Evolutionary conservation across 768 basidiomycete species (phyloP).

Genomic region (Coprinopsis cinerea): DNA sequence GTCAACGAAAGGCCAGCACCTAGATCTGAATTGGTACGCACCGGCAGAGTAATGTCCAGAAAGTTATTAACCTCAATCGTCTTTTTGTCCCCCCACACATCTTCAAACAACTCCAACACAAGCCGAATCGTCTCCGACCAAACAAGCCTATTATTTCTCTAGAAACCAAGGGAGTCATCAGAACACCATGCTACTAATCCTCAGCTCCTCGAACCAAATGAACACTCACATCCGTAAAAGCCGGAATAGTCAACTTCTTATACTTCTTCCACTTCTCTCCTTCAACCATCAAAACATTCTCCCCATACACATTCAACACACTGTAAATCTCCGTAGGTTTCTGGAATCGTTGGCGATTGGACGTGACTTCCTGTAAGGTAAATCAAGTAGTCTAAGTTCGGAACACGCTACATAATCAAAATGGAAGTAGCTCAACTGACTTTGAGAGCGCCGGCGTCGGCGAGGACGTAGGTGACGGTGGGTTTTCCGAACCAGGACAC

Average conservation of each 20-base stretch:
- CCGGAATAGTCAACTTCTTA: constrained; percentile 49
- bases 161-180: neutral
- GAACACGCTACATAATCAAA: too few relatives aligned
- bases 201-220: neutral
- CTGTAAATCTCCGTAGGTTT: constrained; percentile 42
- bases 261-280: constrained; percentile 60
- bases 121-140: constrained; percentile 40
- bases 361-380: constrained; percentile 36
- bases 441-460: neutral
- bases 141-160: constrained; percentile 41
- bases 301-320: constrained; percentile 42
- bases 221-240: constrained; percentile 47
- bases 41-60: constrained; percentile 45
- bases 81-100: constrained; percentile 38
- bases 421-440: neutral
- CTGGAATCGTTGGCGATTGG: constrained; percentile 43
- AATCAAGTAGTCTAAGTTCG: neutral
- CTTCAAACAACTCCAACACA: constrained; percentile 33
- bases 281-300: constrained; percentile 54
- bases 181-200: too few relatives aligned
- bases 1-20: neutral
- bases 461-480: neutral
- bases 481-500: neutral
- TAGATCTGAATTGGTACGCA: too few relatives aligned
- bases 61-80: constrained; percentile 36